Percentiles rank a stretch among this genome's conserved stretches.
These are phyloP conservation scores for Babesia divergens DNA, from an alignment of 169 alveolate species.

Conservation along the genomic window DNA sequence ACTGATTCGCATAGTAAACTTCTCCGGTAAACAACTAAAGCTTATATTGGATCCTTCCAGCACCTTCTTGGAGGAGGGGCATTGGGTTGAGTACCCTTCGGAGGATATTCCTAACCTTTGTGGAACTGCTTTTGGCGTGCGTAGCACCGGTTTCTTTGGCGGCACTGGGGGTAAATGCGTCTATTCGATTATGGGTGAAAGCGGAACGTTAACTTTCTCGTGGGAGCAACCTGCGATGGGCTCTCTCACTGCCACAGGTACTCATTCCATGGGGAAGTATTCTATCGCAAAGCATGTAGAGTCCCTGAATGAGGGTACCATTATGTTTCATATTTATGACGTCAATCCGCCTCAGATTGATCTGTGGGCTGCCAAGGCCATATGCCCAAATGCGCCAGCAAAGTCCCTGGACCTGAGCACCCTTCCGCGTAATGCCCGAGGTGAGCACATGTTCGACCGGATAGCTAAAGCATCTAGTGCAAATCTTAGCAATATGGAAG, in stretches of 20 bases:
- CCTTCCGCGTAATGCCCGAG: slow-evolving; percentile 7
- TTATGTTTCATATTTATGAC: slow-evolving; percentile 79
- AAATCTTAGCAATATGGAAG: neutral
- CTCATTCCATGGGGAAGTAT: slow-evolving; percentile 66
- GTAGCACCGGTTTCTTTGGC: slow-evolving; percentile 74
- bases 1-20: slow-evolving; percentile 75
- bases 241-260: slow-evolving; percentile 66
- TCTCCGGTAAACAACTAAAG: slow-evolving; percentile 71
- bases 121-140: slow-evolving; percentile 80
- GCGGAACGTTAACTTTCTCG: slow-evolving; percentile 66
- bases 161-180: slow-evolving; percentile 73
- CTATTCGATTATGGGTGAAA: slow-evolving; percentile 70
- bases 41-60: slow-evolving; percentile 29
- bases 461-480: neutral
- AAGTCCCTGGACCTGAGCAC: slow-evolving; percentile 16
- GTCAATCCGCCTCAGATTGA: slow-evolving; percentile 63
- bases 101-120: slow-evolving; percentile 79
- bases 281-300: slow-evolving; percentile 74
- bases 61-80: slow-evolving; percentile 65
- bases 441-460: slow-evolving; percentile 20
- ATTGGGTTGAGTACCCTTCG: slow-evolving; percentile 79
- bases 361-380: slow-evolving; percentile 48
- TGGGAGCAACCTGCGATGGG: slow-evolving; percentile 78
- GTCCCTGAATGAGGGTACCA: slow-evolving; percentile 75
- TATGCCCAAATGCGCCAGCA: slow-evolving; percentile 26